These are phyloP conservation scores for Boechera retrofracta DNA, from an alignment of 345 rosid species.

Conservation along the genomic window DNA sequence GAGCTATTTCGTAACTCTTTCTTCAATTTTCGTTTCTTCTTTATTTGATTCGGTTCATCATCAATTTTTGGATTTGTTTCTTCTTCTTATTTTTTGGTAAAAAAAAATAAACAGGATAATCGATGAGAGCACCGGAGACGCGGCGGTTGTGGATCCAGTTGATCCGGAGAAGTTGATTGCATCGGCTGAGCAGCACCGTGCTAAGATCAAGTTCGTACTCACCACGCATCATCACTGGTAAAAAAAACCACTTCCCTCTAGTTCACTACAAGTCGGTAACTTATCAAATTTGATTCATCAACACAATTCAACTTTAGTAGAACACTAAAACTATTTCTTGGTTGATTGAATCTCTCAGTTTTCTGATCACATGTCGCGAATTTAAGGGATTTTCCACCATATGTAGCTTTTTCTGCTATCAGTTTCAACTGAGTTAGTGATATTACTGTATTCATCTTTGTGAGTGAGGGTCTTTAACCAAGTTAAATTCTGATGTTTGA, in stretches of 20 bases:
- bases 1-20: constrained; percentile 2
- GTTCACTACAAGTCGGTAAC: not conserved
- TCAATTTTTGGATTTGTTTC: constrained; percentile 4
- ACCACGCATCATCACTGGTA: constrained; percentile 98
- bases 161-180: constrained; percentile 73
- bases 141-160: constrained; percentile 96
- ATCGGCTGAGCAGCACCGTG: constrained; percentile 58
- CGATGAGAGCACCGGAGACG: constrained; percentile 79
- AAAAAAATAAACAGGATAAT: constrained; percentile 54
- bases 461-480: not conserved
- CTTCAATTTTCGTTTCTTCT: not conserved
- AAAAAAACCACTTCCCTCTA: not conserved
- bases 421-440: not conserved
- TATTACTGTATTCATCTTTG: not conserved
- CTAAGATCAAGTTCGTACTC: constrained; percentile 67
- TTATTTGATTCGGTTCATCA: not conserved
- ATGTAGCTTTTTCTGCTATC: not conserved
- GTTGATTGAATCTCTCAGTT: not conserved
- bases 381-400: not conserved
- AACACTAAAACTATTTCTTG: not conserved
- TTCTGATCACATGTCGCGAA: not conserved
- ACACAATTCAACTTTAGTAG: constrained; percentile 1
- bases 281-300: constrained; percentile 9
- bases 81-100: not conserved
- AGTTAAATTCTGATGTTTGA: not conserved